Evolutionary conservation across 441 rosid species (phyloP), one percentile per base, ranked within the genome.

Genomic region (Aquilaria agallochum): DNA sequence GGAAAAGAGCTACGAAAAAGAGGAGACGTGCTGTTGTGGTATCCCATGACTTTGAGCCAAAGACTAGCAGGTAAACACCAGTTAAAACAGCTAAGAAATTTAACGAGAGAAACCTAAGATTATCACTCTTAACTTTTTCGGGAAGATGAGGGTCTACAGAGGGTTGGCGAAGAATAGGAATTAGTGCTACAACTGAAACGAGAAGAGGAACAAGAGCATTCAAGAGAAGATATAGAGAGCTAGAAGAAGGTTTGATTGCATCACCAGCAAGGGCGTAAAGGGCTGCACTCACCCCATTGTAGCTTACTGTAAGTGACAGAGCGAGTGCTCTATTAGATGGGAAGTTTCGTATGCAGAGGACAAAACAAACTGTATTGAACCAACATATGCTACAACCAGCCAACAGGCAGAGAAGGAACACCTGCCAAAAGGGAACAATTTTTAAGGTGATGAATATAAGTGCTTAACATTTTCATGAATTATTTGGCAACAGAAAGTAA

Each of bases 301-400:
- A 90, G 84, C 93, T 81, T 3, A 90, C 83, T 15, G 97, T 90
- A 30, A 90, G 93, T 8, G 97, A 86, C 2, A 90, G 62, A 40
- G 97, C 97, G 13, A 90, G 80, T 32, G 97, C 59, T 58, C 89
- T 59, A 65, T 79, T 86, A 12, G 72, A 65, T 30, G 91, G 87
- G 83, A 90, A 90, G 72, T 90, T 88, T 9, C 74, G 72, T 45
- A 88, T 83, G 86, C 95, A 90, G 13, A 88, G 89, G 14, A 88
- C 89, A 69, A 84, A 90, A 57, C 97, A 90, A 7, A 90, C 91
- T n/a, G 97, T 90, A 80, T 90, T 90, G 87, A 90, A 90, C 97
- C 97, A 90, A 53, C 95, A 88, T 34, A 90, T 90, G 72, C 97
- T 90, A 63, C 86, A 72, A 65, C 97, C 97, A 57, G 93, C 85